Conservation (phyloP, 1,139 yeast species). For the Dujonia santamariae region DNA sequence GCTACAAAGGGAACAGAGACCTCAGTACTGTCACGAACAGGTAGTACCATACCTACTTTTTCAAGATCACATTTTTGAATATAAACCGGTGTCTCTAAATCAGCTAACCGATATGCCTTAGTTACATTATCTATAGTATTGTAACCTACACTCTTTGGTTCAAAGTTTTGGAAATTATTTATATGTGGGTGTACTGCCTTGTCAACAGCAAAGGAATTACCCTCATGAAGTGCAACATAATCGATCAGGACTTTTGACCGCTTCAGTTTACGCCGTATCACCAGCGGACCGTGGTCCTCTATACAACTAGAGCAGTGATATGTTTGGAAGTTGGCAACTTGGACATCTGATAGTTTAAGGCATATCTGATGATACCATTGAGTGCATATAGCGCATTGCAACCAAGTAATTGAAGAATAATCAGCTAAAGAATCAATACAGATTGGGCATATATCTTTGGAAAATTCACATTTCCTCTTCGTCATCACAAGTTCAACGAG, state of each 20-base stretch:
- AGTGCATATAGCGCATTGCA: constrained; percentile 59
- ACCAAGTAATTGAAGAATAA: constrained; percentile 54
- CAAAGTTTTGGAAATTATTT: constrained; percentile 2
- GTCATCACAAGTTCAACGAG: no score
- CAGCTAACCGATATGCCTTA: no score
- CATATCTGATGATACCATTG: constrained; percentile 65
- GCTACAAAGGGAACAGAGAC: constrained; percentile 59
- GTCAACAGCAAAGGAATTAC: constrained; percentile 59
- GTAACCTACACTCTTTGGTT: background rate
- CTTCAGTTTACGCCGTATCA: constrained; percentile 52
- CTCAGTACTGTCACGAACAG: constrained; percentile 27
- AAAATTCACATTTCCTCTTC: no score
- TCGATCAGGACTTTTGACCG: constrained; percentile 58
- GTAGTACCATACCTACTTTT: constrained; percentile 37
- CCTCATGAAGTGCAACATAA: constrained; percentile 77
- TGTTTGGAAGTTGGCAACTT: constrained; percentile 37
- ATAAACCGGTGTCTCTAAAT: constrained; percentile 33
- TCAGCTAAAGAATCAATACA: no score
- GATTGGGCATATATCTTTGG: constrained; percentile 19
- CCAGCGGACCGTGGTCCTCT: constrained; percentile 48
- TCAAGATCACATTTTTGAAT: constrained; percentile 28
- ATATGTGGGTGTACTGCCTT: constrained; percentile 65
- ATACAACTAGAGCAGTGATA: constrained; percentile 58
- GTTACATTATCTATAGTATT: background rate
- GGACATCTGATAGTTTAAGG: constrained; percentile 32